Evolutionary conservation across 768 basidiomycete species (phyloP).

Genomic region (Pilatotrama ljubarskyi): DNA sequence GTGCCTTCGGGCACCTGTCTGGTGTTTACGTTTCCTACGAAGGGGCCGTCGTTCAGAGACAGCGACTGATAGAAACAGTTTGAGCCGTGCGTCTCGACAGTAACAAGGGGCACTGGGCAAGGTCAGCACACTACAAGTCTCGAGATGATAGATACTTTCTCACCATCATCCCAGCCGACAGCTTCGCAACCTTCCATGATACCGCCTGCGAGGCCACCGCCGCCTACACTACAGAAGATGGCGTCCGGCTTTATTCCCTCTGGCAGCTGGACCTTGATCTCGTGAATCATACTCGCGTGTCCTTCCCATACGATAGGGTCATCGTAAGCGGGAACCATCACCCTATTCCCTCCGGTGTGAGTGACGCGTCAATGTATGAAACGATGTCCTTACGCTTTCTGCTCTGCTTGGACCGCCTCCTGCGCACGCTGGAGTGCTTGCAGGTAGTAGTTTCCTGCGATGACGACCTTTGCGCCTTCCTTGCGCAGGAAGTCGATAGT

Average conservation of each 20-base stretch:
- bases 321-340: constrained; percentile 74
- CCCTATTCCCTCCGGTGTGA: constrained; percentile 38
- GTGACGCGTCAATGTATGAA: background rate
- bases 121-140: background rate
- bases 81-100: constrained; percentile 70
- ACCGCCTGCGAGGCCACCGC: constrained; percentile 71
- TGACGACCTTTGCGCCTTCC: constrained; percentile 58
- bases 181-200: constrained; percentile 64
- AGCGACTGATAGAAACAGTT: constrained; percentile 75
- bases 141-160: background rate
- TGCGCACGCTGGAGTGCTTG: constrained; percentile 57
- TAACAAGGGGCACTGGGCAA: constrained; percentile 57
- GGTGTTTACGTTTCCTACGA: constrained; percentile 38
- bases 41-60: constrained; percentile 49
- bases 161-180: constrained; percentile 72
- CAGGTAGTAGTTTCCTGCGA: constrained; percentile 57
- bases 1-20: constrained; percentile 42
- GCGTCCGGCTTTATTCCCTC: constrained; percentile 54
- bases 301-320: constrained; percentile 72
- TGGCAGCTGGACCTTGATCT: constrained; percentile 56
- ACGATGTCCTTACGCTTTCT: constrained; percentile 50
- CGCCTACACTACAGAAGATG: constrained; percentile 78
- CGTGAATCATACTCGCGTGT: constrained; percentile 70
- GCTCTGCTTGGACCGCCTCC: constrained; percentile 43
- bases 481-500: constrained; percentile 52